phyloP scores from a whole-genome alignment of 805 yeast species.

The Schizosaccharomyces cryophilus region DNA sequence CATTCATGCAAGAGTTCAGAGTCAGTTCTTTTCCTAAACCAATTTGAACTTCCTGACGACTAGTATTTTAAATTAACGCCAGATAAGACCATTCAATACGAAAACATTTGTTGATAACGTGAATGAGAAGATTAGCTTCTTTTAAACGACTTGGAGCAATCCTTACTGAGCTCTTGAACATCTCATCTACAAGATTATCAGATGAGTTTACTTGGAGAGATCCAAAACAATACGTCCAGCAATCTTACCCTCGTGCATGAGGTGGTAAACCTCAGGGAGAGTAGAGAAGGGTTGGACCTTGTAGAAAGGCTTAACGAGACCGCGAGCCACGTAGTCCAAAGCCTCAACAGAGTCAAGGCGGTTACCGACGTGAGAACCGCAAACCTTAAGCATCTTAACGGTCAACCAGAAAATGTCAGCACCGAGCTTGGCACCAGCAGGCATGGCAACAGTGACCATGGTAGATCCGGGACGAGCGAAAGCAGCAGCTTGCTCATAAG shows the following conservation, averaged over 20 bases:
- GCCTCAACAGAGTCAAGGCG: conserved; percentile 72
- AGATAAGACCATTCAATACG: too few relatives aligned
- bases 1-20: too few relatives aligned
- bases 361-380: conserved; percentile 74
- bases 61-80: too few relatives aligned
- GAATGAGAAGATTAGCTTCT: too few relatives aligned
- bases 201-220: conserved; percentile 21
- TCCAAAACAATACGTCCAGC: conserved; percentile 79
- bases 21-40: too few relatives aligned
- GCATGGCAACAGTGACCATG: conserved; percentile 51
- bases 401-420: conserved; percentile 53
- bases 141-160: too few relatives aligned
- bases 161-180: too few relatives aligned
- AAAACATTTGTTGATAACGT: too few relatives aligned
- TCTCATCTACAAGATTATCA: too few relatives aligned
- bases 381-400: conserved; percentile 32
- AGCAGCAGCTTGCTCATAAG: conserved; percentile 34
- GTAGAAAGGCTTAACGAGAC: conserved; percentile 48
- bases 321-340: conserved; percentile 46
- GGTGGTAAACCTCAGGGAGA: conserved; percentile 40
- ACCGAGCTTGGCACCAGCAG: conserved; percentile 50
- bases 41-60: too few relatives aligned
- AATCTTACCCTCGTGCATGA: conserved; percentile 66
- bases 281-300: conserved; percentile 52
- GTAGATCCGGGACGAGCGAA: conserved; percentile 46